Percentiles rank a stretch among this genome's conserved stretches.
Evolutionary conservation across 1,284 basidiomycete species (phyloP).

Genomic region (Austropuccinia psidii): DNA sequence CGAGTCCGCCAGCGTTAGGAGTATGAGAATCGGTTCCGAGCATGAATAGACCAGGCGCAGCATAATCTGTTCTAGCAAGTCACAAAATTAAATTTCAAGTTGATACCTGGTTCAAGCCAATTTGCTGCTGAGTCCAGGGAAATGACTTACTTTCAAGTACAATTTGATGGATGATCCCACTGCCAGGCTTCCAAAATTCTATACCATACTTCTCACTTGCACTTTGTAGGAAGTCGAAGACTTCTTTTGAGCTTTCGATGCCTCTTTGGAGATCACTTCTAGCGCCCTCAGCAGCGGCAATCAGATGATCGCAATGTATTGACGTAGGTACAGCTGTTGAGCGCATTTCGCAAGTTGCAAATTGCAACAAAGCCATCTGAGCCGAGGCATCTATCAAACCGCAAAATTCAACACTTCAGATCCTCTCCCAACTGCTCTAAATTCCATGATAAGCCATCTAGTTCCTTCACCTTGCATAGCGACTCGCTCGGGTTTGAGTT

Average conservation of each 20-base stretch:
- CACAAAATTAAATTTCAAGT: neutral
- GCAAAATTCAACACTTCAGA: no score
- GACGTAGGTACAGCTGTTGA: constrained; percentile 76
- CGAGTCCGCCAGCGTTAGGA: constrained; percentile 94
- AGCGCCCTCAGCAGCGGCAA: constrained; percentile 61
- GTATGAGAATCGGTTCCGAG: constrained; percentile 82
- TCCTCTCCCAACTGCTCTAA: no score
- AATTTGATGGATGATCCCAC: constrained; percentile 85
- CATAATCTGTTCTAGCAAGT: constrained; percentile 40
- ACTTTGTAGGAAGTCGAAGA: constrained; percentile 95
- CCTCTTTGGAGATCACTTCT: constrained; percentile 68
- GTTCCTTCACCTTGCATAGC: constrained; percentile 94
- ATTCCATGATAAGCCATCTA: no score
- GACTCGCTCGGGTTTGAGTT: constrained; percentile 82
- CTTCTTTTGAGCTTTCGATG: constrained; percentile 58
- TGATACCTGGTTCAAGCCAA: neutral
- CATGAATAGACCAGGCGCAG: constrained; percentile 54
- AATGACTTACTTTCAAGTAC: constrained; percentile 69
- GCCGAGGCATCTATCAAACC: constrained; percentile 81
- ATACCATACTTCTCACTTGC: constrained; percentile 86
- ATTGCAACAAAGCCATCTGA: constrained; percentile 89
- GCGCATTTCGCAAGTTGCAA: constrained; percentile 91
- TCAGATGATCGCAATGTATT: constrained; percentile 95
- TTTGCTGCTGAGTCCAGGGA: neutral
- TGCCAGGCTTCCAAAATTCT: constrained; percentile 64